phyloP scores from a whole-genome alignment of 2,329 filamentous ascomycete genomes.

The Zymoseptoria passerinii region DNA sequence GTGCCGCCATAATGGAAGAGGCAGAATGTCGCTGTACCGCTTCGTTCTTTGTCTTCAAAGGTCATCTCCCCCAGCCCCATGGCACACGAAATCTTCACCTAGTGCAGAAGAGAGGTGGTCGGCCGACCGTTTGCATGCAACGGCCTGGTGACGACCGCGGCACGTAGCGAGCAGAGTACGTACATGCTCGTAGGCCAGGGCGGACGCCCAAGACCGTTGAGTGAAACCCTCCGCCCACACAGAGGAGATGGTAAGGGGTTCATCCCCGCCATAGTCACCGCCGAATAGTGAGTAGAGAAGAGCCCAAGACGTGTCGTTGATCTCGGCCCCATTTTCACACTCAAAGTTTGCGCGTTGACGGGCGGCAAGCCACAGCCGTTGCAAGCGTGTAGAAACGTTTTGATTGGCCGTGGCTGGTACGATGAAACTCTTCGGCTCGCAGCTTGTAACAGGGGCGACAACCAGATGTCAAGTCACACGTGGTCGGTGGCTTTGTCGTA shows the following conservation, averaged over 20 bases:
- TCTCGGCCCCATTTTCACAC: not conserved
- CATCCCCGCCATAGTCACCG: not conserved
- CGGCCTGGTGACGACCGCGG: not conserved
- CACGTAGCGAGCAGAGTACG: not conserved
- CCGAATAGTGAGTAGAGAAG: not conserved
- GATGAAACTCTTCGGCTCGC: not conserved
- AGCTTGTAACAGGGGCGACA: not conserved
- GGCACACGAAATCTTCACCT: constrained; percentile 6
- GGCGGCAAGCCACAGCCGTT: not conserved
- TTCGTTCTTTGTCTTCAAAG: constrained; percentile 12
- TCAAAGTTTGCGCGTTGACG: not conserved
- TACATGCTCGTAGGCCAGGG: not conserved
- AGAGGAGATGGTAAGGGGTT: not conserved
- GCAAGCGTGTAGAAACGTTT: not conserved
- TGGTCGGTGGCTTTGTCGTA: not conserved
- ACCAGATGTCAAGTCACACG: not conserved
- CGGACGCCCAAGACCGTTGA: not conserved
- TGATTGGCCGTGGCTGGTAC: not conserved
- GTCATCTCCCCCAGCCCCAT: constrained; percentile 17
- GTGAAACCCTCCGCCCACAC: not conserved
- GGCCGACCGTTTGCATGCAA: not conserved
- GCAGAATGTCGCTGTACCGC: constrained; percentile 1
- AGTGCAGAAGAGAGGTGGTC: not conserved
- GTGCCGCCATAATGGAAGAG: constrained; percentile 3
- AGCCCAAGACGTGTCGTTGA: not conserved